Evolutionary conservation across 371 early-diverging fungal genomes (phyloP).

Genomic region (Thermomucor indicae-seudaticae): DNA sequence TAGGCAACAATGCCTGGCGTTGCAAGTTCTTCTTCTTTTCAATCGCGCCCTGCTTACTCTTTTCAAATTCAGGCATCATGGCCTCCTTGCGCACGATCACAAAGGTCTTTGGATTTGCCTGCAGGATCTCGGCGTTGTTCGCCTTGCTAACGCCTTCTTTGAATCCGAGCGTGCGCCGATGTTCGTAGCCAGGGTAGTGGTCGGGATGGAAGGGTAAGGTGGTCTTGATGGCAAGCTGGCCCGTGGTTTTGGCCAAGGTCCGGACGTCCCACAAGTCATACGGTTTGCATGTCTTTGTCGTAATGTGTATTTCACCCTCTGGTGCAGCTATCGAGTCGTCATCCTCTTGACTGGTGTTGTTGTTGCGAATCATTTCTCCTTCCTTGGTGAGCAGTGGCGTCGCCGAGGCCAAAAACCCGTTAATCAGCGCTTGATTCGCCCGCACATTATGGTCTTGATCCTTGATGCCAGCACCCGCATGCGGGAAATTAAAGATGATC

Average conservation of each 20-base stretch:
- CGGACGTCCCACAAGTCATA: constrained; percentile 88
- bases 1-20: constrained; percentile 9
- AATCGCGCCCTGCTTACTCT: constrained; percentile 19
- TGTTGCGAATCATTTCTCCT: constrained; percentile 7
- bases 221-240: constrained; percentile 48
- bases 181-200: constrained; percentile 85
- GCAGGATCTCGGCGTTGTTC: constrained; percentile 77
- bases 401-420: constrained; percentile 67
- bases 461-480: constrained; percentile 58
- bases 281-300: constrained; percentile 82
- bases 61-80: constrained; percentile 44
- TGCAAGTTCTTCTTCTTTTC: constrained; percentile 7
- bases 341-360: constrained; percentile 15
- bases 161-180: constrained; percentile 92
- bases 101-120: constrained; percentile 64
- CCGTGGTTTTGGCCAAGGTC: constrained; percentile 65
- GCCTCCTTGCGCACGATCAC: constrained; percentile 61
- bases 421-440: constrained; percentile 77
- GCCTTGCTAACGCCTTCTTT: constrained; percentile 72
- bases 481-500: constrained; percentile 96
- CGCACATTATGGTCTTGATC: constrained; percentile 86
- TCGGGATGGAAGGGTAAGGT: constrained; percentile 64
- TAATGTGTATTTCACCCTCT: constrained; percentile 74
- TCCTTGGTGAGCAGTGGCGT: constrained; percentile 40
- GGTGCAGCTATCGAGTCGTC: constrained; percentile 12